A percentile compares a stretch with the other conserved stretches of the same genome.
Evolutionary conservation across 73 alveolate species (phyloP).

Genomic region (Paramecium primaurelia): DNA sequence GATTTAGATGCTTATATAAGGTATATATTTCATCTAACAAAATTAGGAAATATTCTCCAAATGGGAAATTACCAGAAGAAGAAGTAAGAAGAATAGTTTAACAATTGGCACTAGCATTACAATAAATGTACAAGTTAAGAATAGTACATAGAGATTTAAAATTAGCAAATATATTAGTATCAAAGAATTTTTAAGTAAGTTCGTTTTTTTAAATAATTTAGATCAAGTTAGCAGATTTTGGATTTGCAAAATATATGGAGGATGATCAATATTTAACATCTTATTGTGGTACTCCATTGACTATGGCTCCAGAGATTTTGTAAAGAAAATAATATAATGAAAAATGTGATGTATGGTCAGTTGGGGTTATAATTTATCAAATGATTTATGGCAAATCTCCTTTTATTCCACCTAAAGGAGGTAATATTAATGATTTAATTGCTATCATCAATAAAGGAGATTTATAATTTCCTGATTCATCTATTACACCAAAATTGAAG

Average conservation of each 20-base stretch:
- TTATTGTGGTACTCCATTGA: constrained; percentile 57
- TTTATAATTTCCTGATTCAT: background rate
- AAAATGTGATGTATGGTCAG: constrained; percentile 61
- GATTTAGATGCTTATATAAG: constrained; percentile 55
- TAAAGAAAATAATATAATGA: constrained; percentile 56
- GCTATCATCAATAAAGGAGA: background rate
- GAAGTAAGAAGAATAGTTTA: constrained; percentile 17
- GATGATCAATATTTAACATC: constrained; percentile 56
- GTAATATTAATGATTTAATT: constrained; percentile 46
- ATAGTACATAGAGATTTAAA: constrained; percentile 66
- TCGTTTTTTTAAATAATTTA: background rate
- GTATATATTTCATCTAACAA: background rate
- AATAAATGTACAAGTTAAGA: constrained; percentile 26
- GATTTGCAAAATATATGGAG: constrained; percentile 58
- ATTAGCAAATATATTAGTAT: constrained; percentile 57
- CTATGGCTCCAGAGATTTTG: constrained; percentile 63
- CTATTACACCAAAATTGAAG: background rate
- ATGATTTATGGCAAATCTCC: constrained; percentile 59
- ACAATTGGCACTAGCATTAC: constrained; percentile 49
- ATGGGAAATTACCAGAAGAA: constrained; percentile 28
- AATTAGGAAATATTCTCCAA: background rate
- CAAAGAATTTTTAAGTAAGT: constrained; percentile 19
- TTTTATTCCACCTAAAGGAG: constrained; percentile 56
- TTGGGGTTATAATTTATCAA: constrained; percentile 56
- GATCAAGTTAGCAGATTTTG: constrained; percentile 63